Conservation (phyloP, 805 yeast species). For the Candida ipomoeae region DNA sequence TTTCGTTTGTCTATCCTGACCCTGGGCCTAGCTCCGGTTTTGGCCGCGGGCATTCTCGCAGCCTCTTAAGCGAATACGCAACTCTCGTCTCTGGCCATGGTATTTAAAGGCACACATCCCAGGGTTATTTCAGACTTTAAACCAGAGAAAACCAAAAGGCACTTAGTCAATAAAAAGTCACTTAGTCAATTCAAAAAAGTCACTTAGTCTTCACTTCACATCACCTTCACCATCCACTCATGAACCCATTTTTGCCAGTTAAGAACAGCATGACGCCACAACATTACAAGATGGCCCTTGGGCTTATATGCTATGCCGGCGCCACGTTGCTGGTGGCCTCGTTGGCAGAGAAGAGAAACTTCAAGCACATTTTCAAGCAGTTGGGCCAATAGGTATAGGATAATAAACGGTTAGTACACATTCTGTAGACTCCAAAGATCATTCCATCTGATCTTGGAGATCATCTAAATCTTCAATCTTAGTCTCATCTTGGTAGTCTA, state of each 20-base stretch:
- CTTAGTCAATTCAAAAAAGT: too few relatives aligned
- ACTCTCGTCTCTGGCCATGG: neutral
- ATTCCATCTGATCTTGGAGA: too few relatives aligned
- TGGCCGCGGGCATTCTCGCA: neutral
- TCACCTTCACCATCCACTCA: neutral
- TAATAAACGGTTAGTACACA: neutral
- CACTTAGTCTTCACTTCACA: too few relatives aligned
- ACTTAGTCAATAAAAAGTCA: neutral
- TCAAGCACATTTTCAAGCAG: conserved; percentile 29
- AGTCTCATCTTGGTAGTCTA: too few relatives aligned
- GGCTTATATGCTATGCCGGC: conserved; percentile 22
- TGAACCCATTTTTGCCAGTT: conserved; percentile 4
- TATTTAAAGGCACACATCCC: neutral
- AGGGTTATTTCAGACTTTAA: neutral
- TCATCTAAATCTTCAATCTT: too few relatives aligned
- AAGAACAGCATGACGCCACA: conserved; percentile 12
- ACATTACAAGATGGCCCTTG: conserved; percentile 17
- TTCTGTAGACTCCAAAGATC: too few relatives aligned
- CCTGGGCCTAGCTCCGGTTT: neutral
- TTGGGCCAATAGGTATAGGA: conserved; percentile 20
- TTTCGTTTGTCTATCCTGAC: too few relatives aligned
- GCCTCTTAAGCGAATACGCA: conserved; percentile 1
- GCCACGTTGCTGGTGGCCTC: conserved; percentile 28
- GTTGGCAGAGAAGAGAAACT: conserved; percentile 28
- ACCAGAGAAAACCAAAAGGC: too few relatives aligned